Base-by-base conservation (phyloP, 2,329 filamentous ascomycete genomes). In the Cylindrodendrum hubeiense region DNA sequence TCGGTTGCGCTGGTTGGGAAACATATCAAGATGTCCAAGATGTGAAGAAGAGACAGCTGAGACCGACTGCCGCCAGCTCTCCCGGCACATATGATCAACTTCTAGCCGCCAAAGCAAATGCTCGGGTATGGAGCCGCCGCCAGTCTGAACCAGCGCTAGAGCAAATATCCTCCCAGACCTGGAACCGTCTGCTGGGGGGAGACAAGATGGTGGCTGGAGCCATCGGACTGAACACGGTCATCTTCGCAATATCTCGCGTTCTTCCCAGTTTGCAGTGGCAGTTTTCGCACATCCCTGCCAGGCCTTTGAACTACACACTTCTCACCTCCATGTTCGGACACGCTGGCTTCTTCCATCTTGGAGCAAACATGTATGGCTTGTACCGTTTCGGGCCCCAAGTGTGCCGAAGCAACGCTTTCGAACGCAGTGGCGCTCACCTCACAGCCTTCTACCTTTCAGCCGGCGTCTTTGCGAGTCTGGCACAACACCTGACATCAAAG, bases 281-380 rank as follows among this genome's bases (percentile, higher is more conserved):
- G 24, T 47, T 47, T 47, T 15, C 22, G 2, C 44, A 47, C 17
- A 15, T 47, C 3, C 44, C 44, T 0, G 44, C 44, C 15, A 15
- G 24, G 17, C 44, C 44, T 17, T 47, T 26, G 7, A 47, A 47
- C 44, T 47, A 47, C 44, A 47, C 44, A 3, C 44, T 47, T 5
- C 33, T 51, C 44, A 22, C 17, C 7, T 51, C 46, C 26, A 44
- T 51, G 46, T 59, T 59, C 21, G 56, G 46, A n/a, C 56, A 59
- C 17, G 33, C 33, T 30, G 46, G 56, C 22, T 1, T 59, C 2
- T 46, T 59, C 22, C 46, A 52, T 43, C 24, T 59, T 34, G 56
- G 30, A 21, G 44, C 46, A 2, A 59, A 59, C 56, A 59, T 59
- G 56, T 59, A 59, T n/a, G 46, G 44, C 10, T 12, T 59, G 17